phyloP scores from a whole-genome alignment of 2,329 filamentous ascomycete species.

The Microcyclospora pomicola region DNA sequence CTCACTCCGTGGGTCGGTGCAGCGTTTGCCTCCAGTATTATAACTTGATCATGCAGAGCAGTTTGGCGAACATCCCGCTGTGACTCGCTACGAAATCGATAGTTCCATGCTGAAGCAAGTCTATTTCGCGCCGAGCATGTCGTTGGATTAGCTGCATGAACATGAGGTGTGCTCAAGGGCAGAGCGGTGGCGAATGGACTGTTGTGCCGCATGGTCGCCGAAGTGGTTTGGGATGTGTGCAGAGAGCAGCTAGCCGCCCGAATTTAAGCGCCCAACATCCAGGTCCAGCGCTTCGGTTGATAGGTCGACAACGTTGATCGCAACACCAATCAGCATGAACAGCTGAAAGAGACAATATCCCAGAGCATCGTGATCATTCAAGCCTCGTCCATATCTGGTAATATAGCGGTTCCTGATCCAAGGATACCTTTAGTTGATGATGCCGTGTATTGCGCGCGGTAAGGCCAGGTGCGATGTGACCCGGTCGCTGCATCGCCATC shows the following conservation, averaged over 20 bases:
- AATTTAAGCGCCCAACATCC: conserved; percentile 12
- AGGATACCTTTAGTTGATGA: no score
- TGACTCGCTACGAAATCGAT: conserved; percentile 7
- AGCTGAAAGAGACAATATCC: no score
- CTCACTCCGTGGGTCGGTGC: neutral
- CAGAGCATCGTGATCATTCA: no score
- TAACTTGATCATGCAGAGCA: neutral
- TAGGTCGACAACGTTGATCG: neutral
- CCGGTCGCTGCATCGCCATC: no score
- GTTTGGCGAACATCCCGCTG: neutral
- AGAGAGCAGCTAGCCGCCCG: neutral
- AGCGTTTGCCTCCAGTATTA: neutral
- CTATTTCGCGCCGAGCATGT: conserved; percentile 8
- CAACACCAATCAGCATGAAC: conserved; percentile 1
- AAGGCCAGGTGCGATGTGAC: no score
- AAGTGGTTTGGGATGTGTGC: conserved; percentile 5
- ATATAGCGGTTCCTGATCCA: no score
- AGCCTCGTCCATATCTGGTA: no score
- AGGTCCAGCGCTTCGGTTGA: conserved; percentile 7
- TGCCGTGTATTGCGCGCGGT: no score
- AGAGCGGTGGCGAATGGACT: conserved; percentile 12
- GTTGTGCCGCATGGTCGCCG: conserved; percentile 11
- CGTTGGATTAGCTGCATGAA: neutral
- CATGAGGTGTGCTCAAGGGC: neutral
- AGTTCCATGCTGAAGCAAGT: conserved; percentile 2